These are phyloP conservation scores for Entonaema liquescens DNA, from an alignment of 495 filamentous ascomycete genomes.

Conservation along the genomic window DNA sequence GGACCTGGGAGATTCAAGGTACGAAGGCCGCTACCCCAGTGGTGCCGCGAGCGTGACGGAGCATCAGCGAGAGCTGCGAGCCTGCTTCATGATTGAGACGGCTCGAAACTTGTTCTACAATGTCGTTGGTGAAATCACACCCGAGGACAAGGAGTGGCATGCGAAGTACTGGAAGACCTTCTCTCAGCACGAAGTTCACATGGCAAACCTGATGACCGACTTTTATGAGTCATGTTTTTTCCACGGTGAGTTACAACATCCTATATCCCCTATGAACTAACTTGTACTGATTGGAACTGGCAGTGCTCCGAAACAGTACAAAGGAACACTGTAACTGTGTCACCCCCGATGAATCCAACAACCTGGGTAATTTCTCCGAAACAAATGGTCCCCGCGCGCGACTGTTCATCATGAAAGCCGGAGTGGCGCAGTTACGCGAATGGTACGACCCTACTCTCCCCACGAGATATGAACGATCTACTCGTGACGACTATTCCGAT, in stretches of 20 bases:
- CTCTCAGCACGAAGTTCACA: neutral
- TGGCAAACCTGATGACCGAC: neutral
- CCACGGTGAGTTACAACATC: neutral
- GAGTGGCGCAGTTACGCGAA: too few species aligned
- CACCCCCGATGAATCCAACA: too few species aligned
- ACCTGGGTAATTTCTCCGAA: too few species aligned
- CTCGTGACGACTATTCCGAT: too few species aligned
- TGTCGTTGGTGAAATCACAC: neutral
- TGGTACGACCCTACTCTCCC: too few species aligned
- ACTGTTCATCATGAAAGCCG: too few species aligned
- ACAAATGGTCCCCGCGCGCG: too few species aligned
- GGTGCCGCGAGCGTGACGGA: neutral
- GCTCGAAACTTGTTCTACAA: slow-evolving; percentile 9
- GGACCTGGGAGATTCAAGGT: too few species aligned
- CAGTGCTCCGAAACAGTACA: neutral
- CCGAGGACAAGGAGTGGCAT: neutral
- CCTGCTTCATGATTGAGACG: slow-evolving; percentile 11
- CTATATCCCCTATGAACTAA: neutral
- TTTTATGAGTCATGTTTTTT: neutral
- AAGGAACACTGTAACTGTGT: too few species aligned
- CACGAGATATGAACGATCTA: too few species aligned
- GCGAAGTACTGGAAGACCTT: slow-evolving; percentile 10
- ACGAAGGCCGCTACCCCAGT: neutral
- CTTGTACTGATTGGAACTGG: neutral
- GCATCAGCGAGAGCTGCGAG: neutral